These are phyloP conservation scores for Trematosphaeria pertusa DNA, from an alignment of 2,329 filamentous ascomycete species.

Conservation along the genomic window DNA sequence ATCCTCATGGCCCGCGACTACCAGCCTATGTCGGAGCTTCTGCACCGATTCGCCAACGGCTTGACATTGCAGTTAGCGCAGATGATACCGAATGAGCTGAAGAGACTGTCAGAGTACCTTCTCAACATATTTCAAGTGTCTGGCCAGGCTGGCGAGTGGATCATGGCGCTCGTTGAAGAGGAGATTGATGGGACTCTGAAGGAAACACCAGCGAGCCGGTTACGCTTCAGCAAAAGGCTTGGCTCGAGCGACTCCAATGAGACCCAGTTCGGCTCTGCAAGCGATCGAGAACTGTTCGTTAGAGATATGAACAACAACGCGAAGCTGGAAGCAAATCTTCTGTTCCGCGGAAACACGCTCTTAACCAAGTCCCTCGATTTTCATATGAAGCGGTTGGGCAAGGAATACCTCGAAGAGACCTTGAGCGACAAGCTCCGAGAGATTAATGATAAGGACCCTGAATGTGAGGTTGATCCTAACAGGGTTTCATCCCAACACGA, in stretches of 20 bases:
- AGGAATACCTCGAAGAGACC: slow-evolving; percentile 88
- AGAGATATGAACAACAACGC: slow-evolving; percentile 80
- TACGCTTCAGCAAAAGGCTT: slow-evolving; percentile 73
- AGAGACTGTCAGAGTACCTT: slow-evolving; percentile 81
- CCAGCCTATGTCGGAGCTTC: slow-evolving; percentile 76
- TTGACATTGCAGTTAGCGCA: slow-evolving; percentile 85
- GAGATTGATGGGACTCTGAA: slow-evolving; percentile 94
- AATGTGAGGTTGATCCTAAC: slow-evolving; percentile 95
- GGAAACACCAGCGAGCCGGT: slow-evolving; percentile 72
- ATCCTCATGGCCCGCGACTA: slow-evolving; percentile 90
- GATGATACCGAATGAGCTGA: slow-evolving; percentile 77
- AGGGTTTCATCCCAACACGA: slow-evolving; percentile 72
- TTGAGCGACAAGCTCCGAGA: slow-evolving; percentile 84
- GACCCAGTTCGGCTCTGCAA: slow-evolving; percentile 50
- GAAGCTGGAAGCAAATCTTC: slow-evolving; percentile 86
- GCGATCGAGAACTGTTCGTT: slow-evolving; percentile 74
- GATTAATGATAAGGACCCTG: slow-evolving; percentile 87
- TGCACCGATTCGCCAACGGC: slow-evolving; percentile 84
- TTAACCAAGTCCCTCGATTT: slow-evolving; percentile 92
- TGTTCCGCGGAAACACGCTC: slow-evolving; percentile 94
- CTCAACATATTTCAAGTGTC: slow-evolving; percentile 96
- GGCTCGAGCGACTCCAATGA: slow-evolving; percentile 74
- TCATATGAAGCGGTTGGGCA: slow-evolving; percentile 93
- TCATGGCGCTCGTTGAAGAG: slow-evolving; percentile 91
- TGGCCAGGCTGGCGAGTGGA: slow-evolving; percentile 83